phyloP scores from a whole-genome alignment of 176 grass and related monocot genomes.

The Eragrostis curvula region DNA sequence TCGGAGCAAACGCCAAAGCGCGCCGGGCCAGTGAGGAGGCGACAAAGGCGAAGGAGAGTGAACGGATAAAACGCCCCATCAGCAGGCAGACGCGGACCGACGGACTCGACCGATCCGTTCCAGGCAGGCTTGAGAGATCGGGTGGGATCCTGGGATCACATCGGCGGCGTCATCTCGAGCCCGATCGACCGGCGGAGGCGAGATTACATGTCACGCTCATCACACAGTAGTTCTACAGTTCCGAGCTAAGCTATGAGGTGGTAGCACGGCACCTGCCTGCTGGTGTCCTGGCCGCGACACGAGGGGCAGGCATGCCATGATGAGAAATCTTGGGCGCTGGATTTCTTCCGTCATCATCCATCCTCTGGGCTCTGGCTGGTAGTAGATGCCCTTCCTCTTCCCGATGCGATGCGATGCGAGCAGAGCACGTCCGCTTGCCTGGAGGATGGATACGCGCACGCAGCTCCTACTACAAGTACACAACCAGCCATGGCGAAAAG shows the following conservation, averaged over 20 bases:
- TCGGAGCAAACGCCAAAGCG: not conserved
- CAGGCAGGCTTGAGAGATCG: slow-evolving; percentile 22
- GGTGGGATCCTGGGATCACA: slow-evolving; percentile 41
- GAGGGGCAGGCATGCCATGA: slow-evolving; percentile 28
- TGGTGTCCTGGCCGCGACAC: not conserved
- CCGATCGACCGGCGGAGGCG: slow-evolving; percentile 18
- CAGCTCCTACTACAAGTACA: not conserved
- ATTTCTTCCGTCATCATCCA: slow-evolving; percentile 38
- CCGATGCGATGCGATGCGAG: not conserved
- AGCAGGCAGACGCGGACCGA: not conserved
- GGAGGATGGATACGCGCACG: not conserved
- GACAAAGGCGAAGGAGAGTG: slow-evolving; percentile 12
- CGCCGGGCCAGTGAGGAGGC: not conserved
- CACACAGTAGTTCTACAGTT: not conserved
- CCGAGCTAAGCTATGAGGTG: not conserved
- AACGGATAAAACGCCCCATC: slow-evolving; percentile 34
- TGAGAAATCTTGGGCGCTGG: slow-evolving; percentile 45
- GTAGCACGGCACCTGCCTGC: not conserved
- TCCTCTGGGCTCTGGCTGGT: not conserved
- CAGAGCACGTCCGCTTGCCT: slow-evolving; percentile 14
- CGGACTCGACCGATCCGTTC: not conserved
- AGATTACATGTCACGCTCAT: slow-evolving; percentile 21
- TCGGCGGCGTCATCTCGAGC: slow-evolving; percentile 32
- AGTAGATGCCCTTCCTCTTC: not conserved
- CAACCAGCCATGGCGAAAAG: not conserved